Evolutionary conservation across 192 early-diverging fungal species (phyloP), one percentile per base, ranked within the genome.

Genomic region (Backusella tuberculispora): DNA sequence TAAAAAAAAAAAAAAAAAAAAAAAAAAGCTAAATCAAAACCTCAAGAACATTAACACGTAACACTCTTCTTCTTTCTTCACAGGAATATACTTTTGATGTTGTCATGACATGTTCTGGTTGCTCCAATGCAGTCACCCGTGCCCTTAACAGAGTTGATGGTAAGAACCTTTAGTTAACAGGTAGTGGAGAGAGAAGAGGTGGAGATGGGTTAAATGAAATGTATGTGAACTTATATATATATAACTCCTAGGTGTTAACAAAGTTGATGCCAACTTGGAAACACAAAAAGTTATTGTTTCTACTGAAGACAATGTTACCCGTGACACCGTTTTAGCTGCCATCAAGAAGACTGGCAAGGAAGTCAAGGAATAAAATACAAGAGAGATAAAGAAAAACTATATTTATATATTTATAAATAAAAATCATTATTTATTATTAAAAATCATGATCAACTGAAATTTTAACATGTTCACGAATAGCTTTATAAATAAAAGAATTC

Each of bases 21-120:
- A n/a, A n/a, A n/a, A n/a, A n/a, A n/a, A n/a, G n/a, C n/a, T n/a
- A n/a, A n/a, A n/a, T n/a, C n/a, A 48, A 50, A 34, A 34, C 1
- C 29, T 34, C 29, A 34, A 34, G 15, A n/a, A 26, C 50, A 7
- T 53, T 21, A 19, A 53, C 21, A 60, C 9, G 8, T 26, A 4
- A 26, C 53, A 21, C 50, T 10, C 17, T 56, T 42, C 3, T 21
- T 21, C 24, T 13, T 19, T 26, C 26, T 26, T 10, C 19, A 21
- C 50, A 86, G 85, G 68, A 79, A 71, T 92, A 91, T 88, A 90
- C 82, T 47, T 95, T 87, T 86, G 91, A 89, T 34, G 93, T 95
- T 74, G 88, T 76, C 72, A 95, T 95, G 93, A 86, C 89, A 79
- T 95, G 93, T 86, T 76, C 75, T 46, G 93, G 93, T 38, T 95